A percentile compares a stretch with the other conserved stretches of the same genome.
Conservation (phyloP, 345 rosid species). For the Reutealis trisperma region DNA sequence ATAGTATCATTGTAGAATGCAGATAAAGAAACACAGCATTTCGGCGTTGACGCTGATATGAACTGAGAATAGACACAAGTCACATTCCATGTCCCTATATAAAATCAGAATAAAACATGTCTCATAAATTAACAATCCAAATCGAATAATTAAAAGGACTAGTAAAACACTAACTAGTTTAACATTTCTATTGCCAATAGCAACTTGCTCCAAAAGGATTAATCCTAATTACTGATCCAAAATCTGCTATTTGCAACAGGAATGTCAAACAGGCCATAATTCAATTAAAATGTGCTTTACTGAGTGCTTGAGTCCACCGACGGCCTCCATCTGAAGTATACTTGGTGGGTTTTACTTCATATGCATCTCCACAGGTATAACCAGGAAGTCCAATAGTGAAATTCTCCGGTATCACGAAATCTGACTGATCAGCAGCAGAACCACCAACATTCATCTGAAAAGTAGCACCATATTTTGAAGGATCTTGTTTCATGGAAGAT, state of each 20-base stretch:
- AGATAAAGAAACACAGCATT: slow-evolving; percentile 86
- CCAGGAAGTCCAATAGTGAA: slow-evolving; percentile 67
- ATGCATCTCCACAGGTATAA: slow-evolving; percentile 53
- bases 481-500: slow-evolving; percentile 62
- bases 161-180: neutral
- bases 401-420: slow-evolving; percentile 52
- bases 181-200: no score
- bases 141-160: neutral
- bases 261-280: no score
- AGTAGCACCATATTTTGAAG: slow-evolving; percentile 38
- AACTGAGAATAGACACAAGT: slow-evolving; percentile 68
- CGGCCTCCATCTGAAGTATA: slow-evolving; percentile 54
- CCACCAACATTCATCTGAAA: slow-evolving; percentile 46
- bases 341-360: slow-evolving; percentile 47
- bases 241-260: no score
- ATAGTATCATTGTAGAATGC: slow-evolving; percentile 64
- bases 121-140: neutral
- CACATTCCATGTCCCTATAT: slow-evolving; percentile 74
- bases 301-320: slow-evolving; percentile 73
- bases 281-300: slow-evolving; percentile 25
- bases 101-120: neutral
- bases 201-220: neutral
- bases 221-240: no score
- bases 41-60: slow-evolving; percentile 61
- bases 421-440: slow-evolving; percentile 2